A percentile compares a stretch with the other conserved stretches of the same genome.
Evolutionary conservation across 2,329 filamentous ascomycete genomes (phyloP).

Genomic region (Rutstroemia sp.): DNA sequence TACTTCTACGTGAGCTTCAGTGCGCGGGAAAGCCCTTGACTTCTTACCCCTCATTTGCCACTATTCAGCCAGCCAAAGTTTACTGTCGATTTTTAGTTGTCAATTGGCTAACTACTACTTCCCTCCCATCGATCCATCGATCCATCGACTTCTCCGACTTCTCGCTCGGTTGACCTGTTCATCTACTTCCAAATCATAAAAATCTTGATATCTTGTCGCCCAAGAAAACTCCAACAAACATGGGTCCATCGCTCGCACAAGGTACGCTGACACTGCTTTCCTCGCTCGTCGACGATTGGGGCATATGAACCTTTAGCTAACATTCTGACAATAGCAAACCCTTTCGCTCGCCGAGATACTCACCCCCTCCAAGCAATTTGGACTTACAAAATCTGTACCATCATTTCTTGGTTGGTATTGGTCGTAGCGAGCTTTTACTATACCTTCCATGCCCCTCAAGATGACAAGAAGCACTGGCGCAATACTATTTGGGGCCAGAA

Average conservation of each 20-base stretch:
- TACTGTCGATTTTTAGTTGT: too few species aligned
- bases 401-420: constrained; percentile 67
- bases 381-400: constrained; percentile 69
- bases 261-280: not conserved
- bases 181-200: too few species aligned
- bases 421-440: constrained; percentile 71
- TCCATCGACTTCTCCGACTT: too few species aligned
- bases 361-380: constrained; percentile 55
- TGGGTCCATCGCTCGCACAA: constrained; percentile 7
- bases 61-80: too few species aligned
- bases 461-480: constrained; percentile 50
- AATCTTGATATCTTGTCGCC: too few species aligned
- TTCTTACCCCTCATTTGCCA: too few species aligned
- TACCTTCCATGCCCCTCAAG: constrained; percentile 51
- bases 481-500: constrained; percentile 70
- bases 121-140: too few species aligned
- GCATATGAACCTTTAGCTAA: not conserved
- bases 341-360: constrained; percentile 64
- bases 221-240: not conserved
- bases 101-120: too few species aligned
- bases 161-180: too few species aligned
- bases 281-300: not conserved
- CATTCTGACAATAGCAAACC: constrained; percentile 54
- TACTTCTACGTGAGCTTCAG: too few species aligned
- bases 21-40: too few species aligned